Evolutionary conservation across 148 eudicot genomes (phyloP).

Genomic region (Bassia scoparia): DNA sequence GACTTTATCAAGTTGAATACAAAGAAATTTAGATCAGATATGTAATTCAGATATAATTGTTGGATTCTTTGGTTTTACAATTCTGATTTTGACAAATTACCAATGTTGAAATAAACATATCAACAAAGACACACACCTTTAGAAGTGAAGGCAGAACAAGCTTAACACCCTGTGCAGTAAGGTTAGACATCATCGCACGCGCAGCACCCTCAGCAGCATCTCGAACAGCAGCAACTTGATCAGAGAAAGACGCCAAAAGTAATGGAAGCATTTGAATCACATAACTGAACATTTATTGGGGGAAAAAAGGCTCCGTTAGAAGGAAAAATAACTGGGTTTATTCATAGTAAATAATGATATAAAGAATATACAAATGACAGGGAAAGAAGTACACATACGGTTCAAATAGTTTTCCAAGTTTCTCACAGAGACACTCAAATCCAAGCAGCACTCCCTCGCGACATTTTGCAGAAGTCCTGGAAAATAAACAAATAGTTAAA

Average conservation of each 20-base stretch:
- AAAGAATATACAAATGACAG: background rate
- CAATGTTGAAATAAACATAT: background rate
- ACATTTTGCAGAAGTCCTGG: conserved; percentile 81
- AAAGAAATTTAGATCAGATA: background rate
- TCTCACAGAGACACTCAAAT: conserved; percentile 96
- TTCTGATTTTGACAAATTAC: background rate
- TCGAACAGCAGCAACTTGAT: conserved; percentile 96
- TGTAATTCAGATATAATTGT: background rate
- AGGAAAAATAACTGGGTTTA: background rate
- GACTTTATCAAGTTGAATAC: background rate
- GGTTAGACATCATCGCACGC: conserved; percentile 99
- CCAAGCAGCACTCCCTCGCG: conserved; percentile 93
- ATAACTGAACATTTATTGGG: conserved; percentile 42
- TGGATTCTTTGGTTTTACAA: background rate
- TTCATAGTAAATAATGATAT: background rate
- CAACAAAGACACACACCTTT: conserved; percentile 46
- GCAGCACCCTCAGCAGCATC: conserved; percentile 99
- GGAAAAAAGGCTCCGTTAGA: background rate
- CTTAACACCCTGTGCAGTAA: conserved; percentile 90
- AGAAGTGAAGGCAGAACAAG: conserved; percentile 90
- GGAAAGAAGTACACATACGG: conserved; percentile 50
- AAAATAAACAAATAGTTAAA: conserved; percentile 10
- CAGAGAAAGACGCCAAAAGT: conserved; percentile 89
- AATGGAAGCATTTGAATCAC: conserved; percentile 89
- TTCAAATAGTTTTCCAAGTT: conserved; percentile 90